Percentiles rank a stretch among this genome's conserved stretches.
Conservation (phyloP, 106 monocot genomes). For the Acorus gramineus region DNA sequence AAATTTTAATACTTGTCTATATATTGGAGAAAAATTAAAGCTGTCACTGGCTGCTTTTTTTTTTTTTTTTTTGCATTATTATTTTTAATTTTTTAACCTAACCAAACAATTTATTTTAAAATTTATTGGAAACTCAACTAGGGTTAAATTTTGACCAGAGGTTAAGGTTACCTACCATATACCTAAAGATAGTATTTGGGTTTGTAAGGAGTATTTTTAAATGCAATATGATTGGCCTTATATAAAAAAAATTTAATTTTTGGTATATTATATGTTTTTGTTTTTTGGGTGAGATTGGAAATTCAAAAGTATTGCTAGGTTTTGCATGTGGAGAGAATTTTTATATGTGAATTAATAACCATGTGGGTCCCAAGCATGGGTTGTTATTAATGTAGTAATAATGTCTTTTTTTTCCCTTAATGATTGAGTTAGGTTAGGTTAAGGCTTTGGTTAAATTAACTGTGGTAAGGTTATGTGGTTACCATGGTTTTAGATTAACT, state of each 20-base stretch:
- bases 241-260: no score
- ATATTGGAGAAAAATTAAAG: conserved; percentile 6
- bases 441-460: no score
- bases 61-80: conserved; percentile 5
- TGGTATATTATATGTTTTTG: no score
- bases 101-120: conserved; percentile 1
- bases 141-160: conserved; percentile 28
- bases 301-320: no score
- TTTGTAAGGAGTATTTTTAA: neutral
- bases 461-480: neutral
- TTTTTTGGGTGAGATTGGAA: no score
- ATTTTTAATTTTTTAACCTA: conserved; percentile 17
- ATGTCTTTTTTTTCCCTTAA: no score
- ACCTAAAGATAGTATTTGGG: no score
- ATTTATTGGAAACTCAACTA: conserved; percentile 18
- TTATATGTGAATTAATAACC: no score
- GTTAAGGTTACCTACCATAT: conserved; percentile 16
- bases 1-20: no score
- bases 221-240: neutral
- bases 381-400: no score
- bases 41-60: conserved; percentile 13
- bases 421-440: no score
- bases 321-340: no score
- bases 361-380: conserved; percentile 6
- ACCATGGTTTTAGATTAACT: conserved; percentile 10